Percentiles rank a stretch among this genome's conserved stretches.
phyloP scores from a whole-genome alignment of 2,329 filamentous ascomycete species.

The Exserohilum turcica region DNA sequence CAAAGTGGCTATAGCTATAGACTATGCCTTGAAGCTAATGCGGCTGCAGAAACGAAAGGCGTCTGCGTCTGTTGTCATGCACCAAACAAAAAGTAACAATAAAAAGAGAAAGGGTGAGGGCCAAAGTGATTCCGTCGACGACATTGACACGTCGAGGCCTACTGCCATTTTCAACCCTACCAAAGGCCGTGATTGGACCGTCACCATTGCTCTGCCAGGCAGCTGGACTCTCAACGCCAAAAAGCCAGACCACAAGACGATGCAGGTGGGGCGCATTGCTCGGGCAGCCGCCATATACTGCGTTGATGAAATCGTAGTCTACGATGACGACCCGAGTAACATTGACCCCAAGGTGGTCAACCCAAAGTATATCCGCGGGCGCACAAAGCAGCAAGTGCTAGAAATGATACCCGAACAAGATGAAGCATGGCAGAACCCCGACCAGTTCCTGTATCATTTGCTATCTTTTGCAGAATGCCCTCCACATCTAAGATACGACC shows the following conservation, averaged over 20 bases:
- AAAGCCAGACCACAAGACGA: slow-evolving; percentile 76
- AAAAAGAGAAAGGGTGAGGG: slow-evolving; percentile 25
- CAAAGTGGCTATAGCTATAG: no score
- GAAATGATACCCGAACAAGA: slow-evolving; percentile 48
- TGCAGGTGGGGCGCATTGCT: slow-evolving; percentile 74
- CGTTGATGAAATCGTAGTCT: slow-evolving; percentile 83
- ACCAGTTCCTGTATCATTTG: slow-evolving; percentile 79
- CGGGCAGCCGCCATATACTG: slow-evolving; percentile 82
- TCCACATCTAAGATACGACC: slow-evolving; percentile 65
- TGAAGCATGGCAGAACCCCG: slow-evolving; percentile 70
- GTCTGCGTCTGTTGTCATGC: slow-evolving; percentile 24
- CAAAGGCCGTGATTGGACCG: slow-evolving; percentile 70
- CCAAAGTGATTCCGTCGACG: slow-evolving; percentile 13
- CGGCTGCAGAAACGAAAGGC: slow-evolving; percentile 30
- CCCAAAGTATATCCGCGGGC: slow-evolving; percentile 23
- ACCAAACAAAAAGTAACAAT: slow-evolving; percentile 5
- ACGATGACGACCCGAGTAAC: slow-evolving; percentile 67
- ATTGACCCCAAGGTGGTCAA: slow-evolving; percentile 31
- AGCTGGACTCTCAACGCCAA: slow-evolving; percentile 69
- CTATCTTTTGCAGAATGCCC: slow-evolving; percentile 84
- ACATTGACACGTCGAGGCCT: slow-evolving; percentile 66
- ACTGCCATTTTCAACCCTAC: slow-evolving; percentile 70
- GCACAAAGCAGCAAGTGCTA: slow-evolving; percentile 51
- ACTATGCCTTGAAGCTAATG: neutral
- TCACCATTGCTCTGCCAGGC: slow-evolving; percentile 78